Evolutionary conservation across 768 basidiomycete genomes (phyloP), one percentile per base, ranked within the genome.

Genomic region (Pleurotus eryngii): DNA sequence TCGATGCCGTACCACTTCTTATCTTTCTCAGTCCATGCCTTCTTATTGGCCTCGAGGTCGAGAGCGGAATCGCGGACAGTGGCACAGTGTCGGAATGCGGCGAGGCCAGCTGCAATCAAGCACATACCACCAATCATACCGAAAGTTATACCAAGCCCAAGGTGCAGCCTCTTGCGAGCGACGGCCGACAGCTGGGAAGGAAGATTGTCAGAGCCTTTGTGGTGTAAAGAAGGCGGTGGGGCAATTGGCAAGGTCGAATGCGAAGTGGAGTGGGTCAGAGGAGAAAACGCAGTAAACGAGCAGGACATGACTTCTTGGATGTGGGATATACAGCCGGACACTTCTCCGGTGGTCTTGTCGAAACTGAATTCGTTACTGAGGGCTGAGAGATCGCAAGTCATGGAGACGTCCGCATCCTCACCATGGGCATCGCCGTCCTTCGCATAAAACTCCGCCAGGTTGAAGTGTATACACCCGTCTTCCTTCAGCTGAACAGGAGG

Each of bases 261-360:
- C 17, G 89, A 91, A 1, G 83, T 88, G 14, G 89, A 86, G 61
- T 85, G 89, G 2, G 85, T 89, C 17, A 78, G 55, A 38, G 67
- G 73, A 30, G 86, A 88, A 68, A 84, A 89, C 2, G 88, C 90
- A 5, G 84, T 83, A 61, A 91, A 87, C 3, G 81, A 82, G 49
- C 84, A 72, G 1, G 71, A 68, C 40, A 85, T 75, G 45, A 76
- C 74, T 15, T 43, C 26, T 26, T 9, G n/a, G 26, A 22, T n/a
- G 26, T 63, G 49, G 4, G 89, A 87, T 35, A 90, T 68, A 15
- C 65, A 77, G 5, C 90, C 92, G 35, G 73, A 68, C 47, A 92
- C 67, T n/a, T 69, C 67, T 7, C 76, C 76, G 14, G 68, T 71
- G 45, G 43, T 56, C 15, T 76, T 49, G 64, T 87, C 75, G 57